Evolutionary conservation across 257 asterid genomes (phyloP).

Genomic region (Ajuga chamaepitys): DNA sequence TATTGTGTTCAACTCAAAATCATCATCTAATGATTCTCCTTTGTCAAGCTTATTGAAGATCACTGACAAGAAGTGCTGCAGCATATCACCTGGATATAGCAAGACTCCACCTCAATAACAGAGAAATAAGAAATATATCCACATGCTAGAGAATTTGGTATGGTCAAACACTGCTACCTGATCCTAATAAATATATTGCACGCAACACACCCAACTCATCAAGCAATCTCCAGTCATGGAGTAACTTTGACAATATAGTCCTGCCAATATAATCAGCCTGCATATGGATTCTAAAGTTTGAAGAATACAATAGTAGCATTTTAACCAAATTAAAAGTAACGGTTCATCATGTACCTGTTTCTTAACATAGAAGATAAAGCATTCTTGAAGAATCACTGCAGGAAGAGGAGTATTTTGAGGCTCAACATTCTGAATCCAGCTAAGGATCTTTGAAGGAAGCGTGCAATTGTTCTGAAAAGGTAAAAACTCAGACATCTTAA

Average conservation of each 20-base stretch:
- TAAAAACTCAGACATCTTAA: slow-evolving; percentile 61
- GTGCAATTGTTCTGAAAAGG: slow-evolving; percentile 93
- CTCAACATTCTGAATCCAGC: slow-evolving; percentile 62
- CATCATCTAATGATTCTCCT: slow-evolving; percentile 88
- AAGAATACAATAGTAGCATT: background rate
- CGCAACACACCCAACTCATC: slow-evolving; percentile 90
- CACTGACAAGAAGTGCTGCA: slow-evolving; percentile 87
- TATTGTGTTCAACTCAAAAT: slow-evolving; percentile 87
- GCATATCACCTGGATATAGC: slow-evolving; percentile 69
- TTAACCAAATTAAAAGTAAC: slow-evolving; percentile 3
- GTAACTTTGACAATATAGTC: slow-evolving; percentile 72
- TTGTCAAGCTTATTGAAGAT: slow-evolving; percentile 82
- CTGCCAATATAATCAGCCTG: slow-evolving; percentile 92
- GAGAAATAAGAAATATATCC: background rate
- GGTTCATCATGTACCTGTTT: slow-evolving; percentile 55
- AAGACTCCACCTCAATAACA: slow-evolving; percentile 12
- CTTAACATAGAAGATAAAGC: slow-evolving; percentile 69
- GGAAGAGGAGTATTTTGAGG: slow-evolving; percentile 70
- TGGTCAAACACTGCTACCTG: slow-evolving; percentile 44
- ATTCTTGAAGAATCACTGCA: slow-evolving; percentile 73
- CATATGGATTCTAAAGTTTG: slow-evolving; percentile 18
- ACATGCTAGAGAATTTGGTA: background rate
- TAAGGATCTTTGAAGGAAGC: slow-evolving; percentile 68
- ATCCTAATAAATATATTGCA: slow-evolving; percentile 90
- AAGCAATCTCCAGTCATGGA: slow-evolving; percentile 79